Evolutionary conservation across 352 stramenopile genomes (phyloP), one percentile per base, ranked within the genome.

Genomic region (Thalassiosira ordinaria): DNA sequence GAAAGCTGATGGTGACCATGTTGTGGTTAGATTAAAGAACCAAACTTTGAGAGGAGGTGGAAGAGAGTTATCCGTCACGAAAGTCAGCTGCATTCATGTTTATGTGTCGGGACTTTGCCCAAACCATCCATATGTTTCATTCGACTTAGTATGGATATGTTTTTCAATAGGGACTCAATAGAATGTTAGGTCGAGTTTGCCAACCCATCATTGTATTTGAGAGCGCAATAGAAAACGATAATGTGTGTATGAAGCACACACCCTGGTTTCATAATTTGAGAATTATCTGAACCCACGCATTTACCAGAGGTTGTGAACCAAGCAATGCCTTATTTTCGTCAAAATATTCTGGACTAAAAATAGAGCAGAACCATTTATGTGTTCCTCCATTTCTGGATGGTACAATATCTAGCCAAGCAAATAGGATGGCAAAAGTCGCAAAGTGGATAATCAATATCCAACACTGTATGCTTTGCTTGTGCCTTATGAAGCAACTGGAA

Each of bases 1-100:
- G 62, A 44, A 47, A 52, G 33, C 39, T 72, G 44, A 70, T 70
- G 37, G 37, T 67, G 13, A 8, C 20, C 3, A 61, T 35, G 47
- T 29, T 22, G 47, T 22, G 20, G 47, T 31, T 31, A 29, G 26
- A 56, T 14, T 56, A 5, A 26, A 26, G 16, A 5, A 56, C 47
- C 47, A 56, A 22, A 27, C 47, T 29, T 27, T 56, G 47, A 56
- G n/a, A 27, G 47, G 9, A n/a, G n/a, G n/a, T n/a, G 47, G 26
- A 20, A 31, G 27, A 56, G 14, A 56, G 1, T 27, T 56, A 27
- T 7, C 47, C 20, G 27, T 56, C 26, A 20, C 20, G 13, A 27
- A 22, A 26, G 14, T 27, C 47, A 56, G 47, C 47, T 56, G 14
- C 3, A 7, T 8, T 56, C 47, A n/a, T n/a, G n/a, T n/a, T n/a